These are phyloP conservation scores for Echria macrotheca DNA, from an alignment of 495 filamentous ascomycete species.

Conservation along the genomic window DNA sequence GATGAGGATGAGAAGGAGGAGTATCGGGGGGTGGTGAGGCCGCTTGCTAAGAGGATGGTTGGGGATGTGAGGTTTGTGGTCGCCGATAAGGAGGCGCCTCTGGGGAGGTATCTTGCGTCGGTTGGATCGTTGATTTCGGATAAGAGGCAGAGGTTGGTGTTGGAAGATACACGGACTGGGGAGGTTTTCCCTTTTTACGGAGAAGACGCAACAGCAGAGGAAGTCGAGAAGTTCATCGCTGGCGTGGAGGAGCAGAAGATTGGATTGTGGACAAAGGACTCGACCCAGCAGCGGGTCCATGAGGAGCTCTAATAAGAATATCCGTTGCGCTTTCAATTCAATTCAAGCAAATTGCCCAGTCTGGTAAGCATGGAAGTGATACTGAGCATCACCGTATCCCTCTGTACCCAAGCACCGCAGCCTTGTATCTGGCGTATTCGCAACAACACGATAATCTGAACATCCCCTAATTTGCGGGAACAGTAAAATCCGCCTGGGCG, in stretches of 20 bases:
- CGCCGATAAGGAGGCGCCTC: constrained; percentile 30
- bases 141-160: not conserved
- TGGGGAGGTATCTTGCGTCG: constrained; percentile 21
- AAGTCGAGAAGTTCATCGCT: not conserved
- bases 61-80: constrained; percentile 31
- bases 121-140: too few relatives aligned
- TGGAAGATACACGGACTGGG: not conserved
- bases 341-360: too few relatives aligned
- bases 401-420: too few relatives aligned
- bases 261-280: not conserved
- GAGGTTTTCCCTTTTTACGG: not conserved
- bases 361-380: too few relatives aligned
- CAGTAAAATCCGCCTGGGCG: too few relatives aligned
- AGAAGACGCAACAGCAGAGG: not conserved
- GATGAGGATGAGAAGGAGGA: constrained; percentile 15
- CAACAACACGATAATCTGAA: too few relatives aligned
- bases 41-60: constrained; percentile 30
- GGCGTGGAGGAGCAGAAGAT: not conserved
- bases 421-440: too few relatives aligned
- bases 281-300: not conserved
- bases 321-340: too few relatives aligned
- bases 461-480: too few relatives aligned
- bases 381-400: too few relatives aligned
- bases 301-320: constrained; percentile 1
- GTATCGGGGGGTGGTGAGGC: constrained; percentile 19